phyloP scores from a whole-genome alignment of 306 rosid genomes.

The Styphnolobium japonicum region DNA sequence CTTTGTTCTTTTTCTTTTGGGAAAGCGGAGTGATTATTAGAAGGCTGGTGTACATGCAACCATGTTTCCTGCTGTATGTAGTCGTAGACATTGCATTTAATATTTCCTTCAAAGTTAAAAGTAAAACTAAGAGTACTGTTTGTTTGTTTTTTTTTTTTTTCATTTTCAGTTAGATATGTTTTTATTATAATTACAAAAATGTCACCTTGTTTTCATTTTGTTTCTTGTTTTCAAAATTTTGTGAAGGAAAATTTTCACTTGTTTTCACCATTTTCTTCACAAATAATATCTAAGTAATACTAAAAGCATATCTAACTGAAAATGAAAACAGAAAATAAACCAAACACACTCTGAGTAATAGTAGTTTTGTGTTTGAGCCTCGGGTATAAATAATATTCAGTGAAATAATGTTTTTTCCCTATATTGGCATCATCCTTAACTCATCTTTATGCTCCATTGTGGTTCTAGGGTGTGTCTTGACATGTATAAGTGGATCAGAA shows the following conservation, averaged over 20 bases:
- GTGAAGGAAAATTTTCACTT: no score
- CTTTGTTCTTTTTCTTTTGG: background rate
- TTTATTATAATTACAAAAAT: no score
- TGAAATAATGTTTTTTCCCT: background rate
- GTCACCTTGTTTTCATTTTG: no score
- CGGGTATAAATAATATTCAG: background rate
- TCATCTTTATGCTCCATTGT: background rate
- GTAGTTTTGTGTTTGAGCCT: background rate
- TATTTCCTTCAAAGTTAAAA: background rate
- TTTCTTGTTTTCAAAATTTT: no score
- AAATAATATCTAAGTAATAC: no score
- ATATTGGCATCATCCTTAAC: background rate
- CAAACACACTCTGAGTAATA: no score
- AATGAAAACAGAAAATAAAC: no score
- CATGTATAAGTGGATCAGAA: background rate
- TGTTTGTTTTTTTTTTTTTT: no score
- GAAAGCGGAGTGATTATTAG: background rate
- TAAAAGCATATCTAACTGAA: no score
- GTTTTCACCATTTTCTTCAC: no score
- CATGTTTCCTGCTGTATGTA: background rate
- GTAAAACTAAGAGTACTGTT: no score
- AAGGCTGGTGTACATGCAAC: background rate
- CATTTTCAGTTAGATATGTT: no score
- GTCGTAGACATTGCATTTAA: background rate
- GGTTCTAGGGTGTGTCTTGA: background rate